A percentile compares a stretch with the other conserved stretches of the same genome.
phyloP scores from a whole-genome alignment of 164 flowering plant genomes.

The Vitis rupestris region DNA sequence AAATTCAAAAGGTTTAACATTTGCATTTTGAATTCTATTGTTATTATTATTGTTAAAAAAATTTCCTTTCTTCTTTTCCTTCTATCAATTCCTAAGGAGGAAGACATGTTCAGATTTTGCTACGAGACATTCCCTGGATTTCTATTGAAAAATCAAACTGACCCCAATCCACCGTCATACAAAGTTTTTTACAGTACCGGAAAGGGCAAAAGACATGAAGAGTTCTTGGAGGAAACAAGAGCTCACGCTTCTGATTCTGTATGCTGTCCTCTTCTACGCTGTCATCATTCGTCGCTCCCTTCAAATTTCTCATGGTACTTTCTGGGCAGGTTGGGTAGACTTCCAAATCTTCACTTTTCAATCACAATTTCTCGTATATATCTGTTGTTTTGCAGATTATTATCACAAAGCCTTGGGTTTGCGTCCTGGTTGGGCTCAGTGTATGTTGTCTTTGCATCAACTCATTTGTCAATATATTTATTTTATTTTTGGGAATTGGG shows the following conservation, averaged over 20 bases:
- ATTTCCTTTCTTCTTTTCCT: too few species aligned
- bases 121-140: too few species aligned
- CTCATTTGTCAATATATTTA: neutral
- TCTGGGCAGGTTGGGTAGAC: too few species aligned
- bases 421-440: slow-evolving; percentile 72
- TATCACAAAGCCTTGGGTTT: slow-evolving; percentile 49
- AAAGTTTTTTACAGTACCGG: too few species aligned
- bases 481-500: neutral
- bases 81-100: too few species aligned
- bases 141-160: too few species aligned
- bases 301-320: slow-evolving; percentile 65
- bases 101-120: too few species aligned
- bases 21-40: too few species aligned
- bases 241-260: slow-evolving; percentile 43
- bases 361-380: neutral
- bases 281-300: slow-evolving; percentile 69
- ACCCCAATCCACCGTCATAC: too few species aligned
- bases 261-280: slow-evolving; percentile 70
- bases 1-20: too few species aligned
- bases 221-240: slow-evolving; percentile 48
- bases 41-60: too few species aligned
- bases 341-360: neutral
- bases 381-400: slow-evolving; percentile 38
- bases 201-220: too few species aligned
- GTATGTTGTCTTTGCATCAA: slow-evolving; percentile 31